A percentile compares a stretch with the other conserved stretches of the same genome.
phyloP scores from a whole-genome alignment of 164 flowering plant genomes.

The Aristolochia contorta region DNA sequence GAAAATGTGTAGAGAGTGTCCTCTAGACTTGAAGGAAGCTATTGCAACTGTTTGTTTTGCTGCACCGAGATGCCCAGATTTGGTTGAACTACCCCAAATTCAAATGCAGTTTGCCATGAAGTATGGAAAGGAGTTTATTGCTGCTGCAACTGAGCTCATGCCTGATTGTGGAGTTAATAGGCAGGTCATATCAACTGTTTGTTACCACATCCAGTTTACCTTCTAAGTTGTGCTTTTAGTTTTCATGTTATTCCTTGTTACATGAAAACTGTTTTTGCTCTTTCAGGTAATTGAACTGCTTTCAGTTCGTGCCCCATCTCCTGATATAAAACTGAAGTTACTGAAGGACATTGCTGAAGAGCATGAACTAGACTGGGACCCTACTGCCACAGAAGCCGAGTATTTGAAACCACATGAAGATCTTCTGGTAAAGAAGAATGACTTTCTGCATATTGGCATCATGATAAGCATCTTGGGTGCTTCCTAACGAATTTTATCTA shows the following conservation, averaged over 20 bases:
- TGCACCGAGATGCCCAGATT: conserved; percentile 97
- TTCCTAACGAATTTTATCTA: background rate
- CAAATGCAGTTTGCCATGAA: conserved; percentile 70
- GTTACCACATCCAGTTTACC: background rate
- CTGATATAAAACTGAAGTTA: conserved; percentile 70
- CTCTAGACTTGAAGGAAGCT: conserved; percentile 92
- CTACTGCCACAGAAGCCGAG: conserved; percentile 68
- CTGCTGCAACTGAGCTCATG: conserved; percentile 85
- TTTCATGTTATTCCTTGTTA: background rate
- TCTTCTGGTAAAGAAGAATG: conserved; percentile 45
- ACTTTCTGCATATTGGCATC: background rate
- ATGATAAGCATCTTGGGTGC: background rate
- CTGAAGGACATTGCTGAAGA: conserved; percentile 95
- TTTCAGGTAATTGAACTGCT: conserved; percentile 73
- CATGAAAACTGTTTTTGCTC: background rate
- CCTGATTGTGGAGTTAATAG: conserved; percentile 98
- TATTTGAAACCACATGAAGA: conserved; percentile 76
- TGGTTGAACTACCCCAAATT: conserved; percentile 84
- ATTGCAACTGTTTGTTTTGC: conserved; percentile 93
- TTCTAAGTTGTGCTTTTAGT: background rate
- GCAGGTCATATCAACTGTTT: conserved; percentile 40
- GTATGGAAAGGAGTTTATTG: conserved; percentile 85
- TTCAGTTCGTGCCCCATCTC: conserved; percentile 81
- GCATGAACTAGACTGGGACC: conserved; percentile 85
- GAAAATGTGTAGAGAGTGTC: conserved; percentile 67